A percentile compares a stretch with the other conserved stretches of the same genome.
phyloP scores from a whole-genome alignment of 2,329 filamentous ascomycete genomes.

The Bisporella sp. region DNA sequence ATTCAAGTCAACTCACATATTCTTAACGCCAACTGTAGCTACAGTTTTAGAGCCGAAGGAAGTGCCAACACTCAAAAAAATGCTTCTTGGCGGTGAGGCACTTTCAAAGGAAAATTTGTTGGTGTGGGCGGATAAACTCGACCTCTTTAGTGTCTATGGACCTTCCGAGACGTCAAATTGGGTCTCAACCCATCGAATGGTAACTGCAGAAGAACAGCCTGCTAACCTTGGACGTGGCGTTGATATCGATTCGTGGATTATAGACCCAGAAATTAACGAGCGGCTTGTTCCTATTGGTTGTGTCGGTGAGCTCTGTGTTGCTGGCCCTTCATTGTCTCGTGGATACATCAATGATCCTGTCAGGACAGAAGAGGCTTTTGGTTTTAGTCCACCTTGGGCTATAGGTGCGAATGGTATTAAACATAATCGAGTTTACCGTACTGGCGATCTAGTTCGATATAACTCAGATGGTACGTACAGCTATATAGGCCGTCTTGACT shows the following conservation, averaged over 20 bases:
- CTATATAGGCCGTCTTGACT: slow-evolving; percentile 56
- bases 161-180: no score
- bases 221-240: background rate
- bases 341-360: background rate
- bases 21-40: slow-evolving; percentile 1
- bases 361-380: background rate
- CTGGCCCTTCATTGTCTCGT: background rate
- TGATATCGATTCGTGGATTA: background rate
- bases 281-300: background rate
- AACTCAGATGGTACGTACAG: slow-evolving; percentile 50
- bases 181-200: no score
- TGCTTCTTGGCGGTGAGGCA: background rate
- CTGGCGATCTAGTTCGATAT: slow-evolving; percentile 33
- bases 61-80: background rate
- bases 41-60: slow-evolving; percentile 1
- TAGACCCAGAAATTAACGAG: background rate
- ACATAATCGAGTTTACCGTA: background rate
- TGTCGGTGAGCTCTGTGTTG: background rate
- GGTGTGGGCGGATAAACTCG: no score
- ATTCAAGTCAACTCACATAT: background rate
- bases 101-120: no score
- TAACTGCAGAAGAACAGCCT: no score
- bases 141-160: no score
- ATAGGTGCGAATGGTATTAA: background rate
- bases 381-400: background rate